A percentile compares a stretch with the other conserved stretches of the same genome.
phyloP scores from a whole-genome alignment of 2,329 filamentous ascomycete species.

The Aspergillus nomiae region DNA sequence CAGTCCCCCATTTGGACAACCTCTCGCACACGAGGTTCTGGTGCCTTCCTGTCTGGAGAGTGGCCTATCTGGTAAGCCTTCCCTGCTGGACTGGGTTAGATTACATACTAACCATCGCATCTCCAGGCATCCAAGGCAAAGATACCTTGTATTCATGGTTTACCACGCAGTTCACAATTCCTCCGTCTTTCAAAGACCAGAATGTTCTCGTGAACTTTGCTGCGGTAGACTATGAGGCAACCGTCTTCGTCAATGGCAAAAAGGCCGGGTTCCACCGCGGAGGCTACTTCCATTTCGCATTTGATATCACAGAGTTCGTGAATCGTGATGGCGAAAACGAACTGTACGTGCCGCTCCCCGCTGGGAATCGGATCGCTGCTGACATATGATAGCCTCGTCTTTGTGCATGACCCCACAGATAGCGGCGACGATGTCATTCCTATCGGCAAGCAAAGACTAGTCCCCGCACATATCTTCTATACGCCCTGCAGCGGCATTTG shows the following conservation, averaged over 20 bases:
- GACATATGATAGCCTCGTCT: constrained; percentile 54
- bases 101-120: not conserved
- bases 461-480: constrained; percentile 64
- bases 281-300: constrained; percentile 63
- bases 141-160: constrained; percentile 50
- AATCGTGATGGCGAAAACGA: constrained; percentile 52
- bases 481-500: constrained; percentile 73
- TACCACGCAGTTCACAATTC: constrained; percentile 52
- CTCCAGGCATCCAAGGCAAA: constrained; percentile 41
- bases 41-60: constrained; percentile 59
- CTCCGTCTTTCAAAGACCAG: constrained; percentile 45
- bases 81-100: not conserved
- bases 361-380: not conserved
- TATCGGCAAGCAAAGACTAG: constrained; percentile 65
- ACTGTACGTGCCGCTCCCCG: constrained; percentile 45
- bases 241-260: constrained; percentile 61
- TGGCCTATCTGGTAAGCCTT: constrained; percentile 48
- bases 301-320: constrained; percentile 58
- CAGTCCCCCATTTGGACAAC: constrained; percentile 48
- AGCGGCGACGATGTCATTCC: constrained; percentile 58
- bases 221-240: constrained; percentile 55
- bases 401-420: constrained; percentile 70
- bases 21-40: constrained; percentile 48
- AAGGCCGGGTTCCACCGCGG: constrained; percentile 58
- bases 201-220: constrained; percentile 52